Percentiles rank a stretch among this genome's conserved stretches.
These are phyloP conservation scores for Cystobasidium onofrii DNA, from an alignment of 768 basidiomycete species.

Conservation along the genomic window DNA sequence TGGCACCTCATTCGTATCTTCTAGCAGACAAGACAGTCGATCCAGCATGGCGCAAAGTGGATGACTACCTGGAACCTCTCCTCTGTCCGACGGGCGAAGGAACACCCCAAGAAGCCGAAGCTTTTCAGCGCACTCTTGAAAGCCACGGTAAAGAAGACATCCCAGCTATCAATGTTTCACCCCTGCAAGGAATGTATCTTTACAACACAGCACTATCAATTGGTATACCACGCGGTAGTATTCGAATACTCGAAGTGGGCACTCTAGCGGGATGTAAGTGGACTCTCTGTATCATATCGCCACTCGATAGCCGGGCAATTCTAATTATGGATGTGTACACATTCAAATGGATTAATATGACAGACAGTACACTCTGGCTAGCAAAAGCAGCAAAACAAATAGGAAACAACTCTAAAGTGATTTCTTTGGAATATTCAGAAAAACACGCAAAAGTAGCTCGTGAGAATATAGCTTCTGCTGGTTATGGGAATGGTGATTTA, in stretches of 20 bases:
- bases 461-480: constrained; percentile 10
- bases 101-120: background rate
- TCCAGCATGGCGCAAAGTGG: background rate
- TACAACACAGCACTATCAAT: constrained; percentile 9
- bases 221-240: background rate
- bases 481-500: background rate
- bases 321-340: background rate
- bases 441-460: constrained; percentile 26
- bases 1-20: background rate
- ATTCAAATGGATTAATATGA: too few relatives aligned
- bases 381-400: background rate
- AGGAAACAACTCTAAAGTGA: constrained; percentile 2
- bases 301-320: background rate
- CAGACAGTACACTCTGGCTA: constrained; percentile 20
- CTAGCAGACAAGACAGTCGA: constrained; percentile 6
- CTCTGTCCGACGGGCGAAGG: background rate
- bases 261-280: constrained; percentile 22
- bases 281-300: too few relatives aligned
- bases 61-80: background rate
- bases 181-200: constrained; percentile 7
- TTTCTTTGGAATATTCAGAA: constrained; percentile 3
- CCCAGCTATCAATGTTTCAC: constrained; percentile 17
- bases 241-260: constrained; percentile 24
- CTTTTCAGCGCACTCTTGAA: background rate
- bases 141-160: constrained; percentile 8